phyloP scores from a whole-genome alignment of 257 asterid genomes.

The Salvia splendens region DNA sequence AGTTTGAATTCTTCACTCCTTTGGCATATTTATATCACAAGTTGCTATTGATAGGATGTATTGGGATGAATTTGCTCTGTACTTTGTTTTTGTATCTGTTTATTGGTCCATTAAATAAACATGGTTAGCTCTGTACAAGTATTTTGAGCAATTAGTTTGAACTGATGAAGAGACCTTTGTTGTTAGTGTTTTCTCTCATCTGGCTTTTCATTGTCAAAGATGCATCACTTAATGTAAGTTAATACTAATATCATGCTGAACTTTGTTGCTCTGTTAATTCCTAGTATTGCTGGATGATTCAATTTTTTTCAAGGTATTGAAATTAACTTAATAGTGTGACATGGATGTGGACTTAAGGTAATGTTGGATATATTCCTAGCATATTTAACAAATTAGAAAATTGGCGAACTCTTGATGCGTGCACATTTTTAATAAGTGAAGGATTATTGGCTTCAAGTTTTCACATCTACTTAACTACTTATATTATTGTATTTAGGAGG shows the following conservation, averaged over 20 bases:
- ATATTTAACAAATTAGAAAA: background rate
- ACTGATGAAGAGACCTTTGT: conserved; percentile 4
- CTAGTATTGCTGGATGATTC: background rate
- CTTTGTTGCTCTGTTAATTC: background rate
- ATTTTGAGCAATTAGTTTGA: conserved; percentile 10
- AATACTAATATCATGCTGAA: conserved; percentile 10
- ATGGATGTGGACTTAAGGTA: conserved; percentile 4
- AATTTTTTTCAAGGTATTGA: background rate
- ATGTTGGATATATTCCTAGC: background rate
- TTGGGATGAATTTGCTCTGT: background rate
- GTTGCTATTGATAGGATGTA: conserved; percentile 15
- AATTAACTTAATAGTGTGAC: background rate
- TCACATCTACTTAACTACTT: conserved; percentile 17
- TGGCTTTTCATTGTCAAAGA: conserved; percentile 5
- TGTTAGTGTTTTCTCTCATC: background rate
- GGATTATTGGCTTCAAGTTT: conserved; percentile 1
- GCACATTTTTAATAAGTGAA: conserved; percentile 10
- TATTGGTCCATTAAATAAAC: conserved; percentile 20
- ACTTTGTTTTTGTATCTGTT: background rate
- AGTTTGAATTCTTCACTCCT: conserved; percentile 18
- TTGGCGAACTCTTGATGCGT: conserved; percentile 5
- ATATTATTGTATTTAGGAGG: conserved; percentile 51
- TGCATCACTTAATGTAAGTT: background rate
- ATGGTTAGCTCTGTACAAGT: conserved; percentile 9
- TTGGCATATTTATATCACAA: conserved; percentile 8